These are phyloP conservation scores for Andrographis paniculata DNA, from an alignment of 305 asterid genomes.

Conservation along the genomic window DNA sequence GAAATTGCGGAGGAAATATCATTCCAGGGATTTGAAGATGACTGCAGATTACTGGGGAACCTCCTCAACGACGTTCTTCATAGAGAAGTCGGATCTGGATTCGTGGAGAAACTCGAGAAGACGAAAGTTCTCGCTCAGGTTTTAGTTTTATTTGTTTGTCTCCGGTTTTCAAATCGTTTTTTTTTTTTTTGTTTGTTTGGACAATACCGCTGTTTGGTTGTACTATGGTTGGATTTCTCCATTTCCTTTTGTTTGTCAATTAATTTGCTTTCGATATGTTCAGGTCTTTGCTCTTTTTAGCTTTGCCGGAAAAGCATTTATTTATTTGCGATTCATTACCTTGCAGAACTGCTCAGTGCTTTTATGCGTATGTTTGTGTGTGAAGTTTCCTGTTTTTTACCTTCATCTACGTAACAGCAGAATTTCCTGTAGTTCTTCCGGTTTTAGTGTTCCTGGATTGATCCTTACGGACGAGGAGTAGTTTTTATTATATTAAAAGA, in stretches of 20 bases:
- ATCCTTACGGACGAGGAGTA: constrained; percentile 2
- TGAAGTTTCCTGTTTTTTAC: background rate
- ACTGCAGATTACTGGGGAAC: constrained; percentile 65
- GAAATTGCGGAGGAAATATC: constrained; percentile 95
- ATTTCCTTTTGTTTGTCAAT: background rate
- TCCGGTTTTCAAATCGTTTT: no score
- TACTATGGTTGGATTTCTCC: constrained; percentile 3
- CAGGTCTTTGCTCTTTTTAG: background rate
- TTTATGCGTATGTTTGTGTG: background rate
- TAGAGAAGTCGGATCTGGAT: constrained; percentile 65
- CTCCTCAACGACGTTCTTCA: constrained; percentile 87
- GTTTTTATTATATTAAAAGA: constrained; percentile 5
- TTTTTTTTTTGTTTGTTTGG: background rate
- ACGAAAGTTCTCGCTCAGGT: constrained; percentile 92
- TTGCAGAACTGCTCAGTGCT: background rate
- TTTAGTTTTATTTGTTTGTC: background rate
- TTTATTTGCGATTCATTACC: constrained; percentile 1
- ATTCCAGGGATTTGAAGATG: constrained; percentile 90
- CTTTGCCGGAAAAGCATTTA: background rate
- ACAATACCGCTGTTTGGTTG: background rate
- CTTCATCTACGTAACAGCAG: background rate
- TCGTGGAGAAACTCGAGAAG: constrained; percentile 76
- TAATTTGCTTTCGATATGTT: background rate
- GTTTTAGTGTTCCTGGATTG: constrained; percentile 6
- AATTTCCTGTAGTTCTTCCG: background rate